Evolutionary conservation across 2,329 filamentous ascomycete species (phyloP).

Genomic region (Fusarium burgessii): DNA sequence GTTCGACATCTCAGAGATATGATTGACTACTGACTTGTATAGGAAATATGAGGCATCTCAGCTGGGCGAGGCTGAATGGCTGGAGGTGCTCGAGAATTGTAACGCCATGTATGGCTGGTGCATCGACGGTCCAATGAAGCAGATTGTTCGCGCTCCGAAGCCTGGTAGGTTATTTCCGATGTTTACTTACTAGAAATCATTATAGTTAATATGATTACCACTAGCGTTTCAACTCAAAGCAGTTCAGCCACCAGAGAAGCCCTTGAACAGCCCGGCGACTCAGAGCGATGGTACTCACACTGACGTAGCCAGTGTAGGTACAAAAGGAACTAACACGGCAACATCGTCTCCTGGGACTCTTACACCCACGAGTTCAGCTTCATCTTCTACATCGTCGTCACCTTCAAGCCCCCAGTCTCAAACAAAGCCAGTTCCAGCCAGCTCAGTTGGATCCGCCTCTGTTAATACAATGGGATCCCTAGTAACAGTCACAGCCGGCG

Average conservation of each 20-base stretch:
- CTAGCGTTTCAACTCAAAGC: background rate
- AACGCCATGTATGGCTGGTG: background rate
- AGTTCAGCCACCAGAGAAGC: background rate
- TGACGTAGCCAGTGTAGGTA: too few species aligned
- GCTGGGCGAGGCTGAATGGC: background rate
- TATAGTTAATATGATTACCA: too few species aligned
- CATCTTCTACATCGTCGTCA: background rate
- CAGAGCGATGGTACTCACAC: background rate
- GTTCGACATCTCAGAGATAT: too few species aligned
- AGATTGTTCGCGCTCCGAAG: background rate
- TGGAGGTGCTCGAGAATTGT: background rate
- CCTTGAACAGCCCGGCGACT: background rate
- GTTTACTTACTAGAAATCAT: background rate
- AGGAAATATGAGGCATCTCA: background rate
- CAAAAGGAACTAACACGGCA: background rate
- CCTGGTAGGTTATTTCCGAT: background rate
- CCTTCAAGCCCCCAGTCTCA: background rate
- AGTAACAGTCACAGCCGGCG: background rate
- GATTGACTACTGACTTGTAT: background rate
- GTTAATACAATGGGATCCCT: background rate
- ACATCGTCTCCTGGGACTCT: background rate
- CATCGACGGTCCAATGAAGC: background rate
- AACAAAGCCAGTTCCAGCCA: background rate
- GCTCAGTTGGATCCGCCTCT: background rate
- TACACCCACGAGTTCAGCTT: background rate